Evolutionary conservation across 371 early-diverging fungal species (phyloP).

Genomic region (Mucor ambiguus): DNA sequence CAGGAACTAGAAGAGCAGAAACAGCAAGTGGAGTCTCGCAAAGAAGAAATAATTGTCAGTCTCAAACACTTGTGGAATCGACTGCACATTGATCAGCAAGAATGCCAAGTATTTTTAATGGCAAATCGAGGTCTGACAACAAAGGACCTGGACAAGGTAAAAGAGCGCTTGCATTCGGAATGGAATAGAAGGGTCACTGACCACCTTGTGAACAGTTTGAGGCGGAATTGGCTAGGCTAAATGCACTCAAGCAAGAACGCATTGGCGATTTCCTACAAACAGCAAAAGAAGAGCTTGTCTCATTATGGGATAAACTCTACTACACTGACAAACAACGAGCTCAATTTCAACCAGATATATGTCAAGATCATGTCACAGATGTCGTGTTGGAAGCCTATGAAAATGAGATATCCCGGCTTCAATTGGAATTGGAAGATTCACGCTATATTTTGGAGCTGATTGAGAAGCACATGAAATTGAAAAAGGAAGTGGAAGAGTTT

Average conservation of each 20-base stretch:
- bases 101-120: conserved; percentile 30
- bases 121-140: conserved; percentile 28
- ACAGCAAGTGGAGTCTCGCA: conserved; percentile 38
- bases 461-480: conserved; percentile 42
- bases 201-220: conserved; percentile 26
- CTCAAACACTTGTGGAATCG: conserved; percentile 45
- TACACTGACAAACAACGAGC: conserved; percentile 35
- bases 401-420: conserved; percentile 38
- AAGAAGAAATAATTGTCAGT: conserved; percentile 34
- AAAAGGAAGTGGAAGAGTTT: conserved; percentile 46
- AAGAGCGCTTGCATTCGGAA: no score
- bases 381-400: conserved; percentile 34
- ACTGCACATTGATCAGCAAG: conserved; percentile 29
- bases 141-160: conserved; percentile 35
- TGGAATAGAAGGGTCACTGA: no score
- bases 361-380: conserved; percentile 23
- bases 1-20: conserved; percentile 33
- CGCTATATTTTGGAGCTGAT: conserved; percentile 44
- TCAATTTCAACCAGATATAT: conserved; percentile 30
- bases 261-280: conserved; percentile 43
- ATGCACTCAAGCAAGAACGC: conserved; percentile 37
- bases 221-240: conserved; percentile 30
- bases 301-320: conserved; percentile 46
- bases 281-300: conserved; percentile 36
- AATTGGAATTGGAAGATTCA: conserved; percentile 38